Evolutionary conservation across 2,329 filamentous ascomycete genomes (phyloP).

Genomic region (Trichoderma sp.): DNA sequence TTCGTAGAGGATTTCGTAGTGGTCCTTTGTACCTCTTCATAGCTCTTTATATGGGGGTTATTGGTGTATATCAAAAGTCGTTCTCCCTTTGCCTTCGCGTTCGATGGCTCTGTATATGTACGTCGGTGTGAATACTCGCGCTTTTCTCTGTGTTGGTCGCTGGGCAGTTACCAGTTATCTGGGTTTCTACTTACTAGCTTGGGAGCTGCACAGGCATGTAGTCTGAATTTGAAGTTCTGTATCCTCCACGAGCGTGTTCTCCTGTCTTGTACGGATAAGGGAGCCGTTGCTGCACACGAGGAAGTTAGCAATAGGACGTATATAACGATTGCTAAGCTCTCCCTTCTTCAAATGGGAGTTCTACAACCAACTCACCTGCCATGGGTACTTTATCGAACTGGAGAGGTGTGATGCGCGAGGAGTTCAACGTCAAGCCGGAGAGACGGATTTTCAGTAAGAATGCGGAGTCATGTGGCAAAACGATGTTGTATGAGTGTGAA

Average conservation of each 20-base stretch:
- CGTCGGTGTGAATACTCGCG: not conserved
- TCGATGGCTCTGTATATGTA: not conserved
- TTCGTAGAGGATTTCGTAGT: not conserved
- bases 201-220: not conserved
- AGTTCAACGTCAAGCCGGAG: not conserved
- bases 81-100: not conserved
- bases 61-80: not conserved
- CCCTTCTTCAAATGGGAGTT: not conserved
- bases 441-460: not conserved
- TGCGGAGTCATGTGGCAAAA: not conserved
- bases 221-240: not conserved
- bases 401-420: not conserved
- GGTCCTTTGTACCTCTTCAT: no score
- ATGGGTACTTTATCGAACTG: not conserved
- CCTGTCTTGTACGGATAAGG: not conserved
- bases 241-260: not conserved
- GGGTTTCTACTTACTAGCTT: not conserved
- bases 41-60: not conserved
- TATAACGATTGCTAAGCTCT: not conserved
- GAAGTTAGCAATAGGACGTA: not conserved
- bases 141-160: not conserved
- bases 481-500: not conserved
- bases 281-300: no score
- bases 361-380: not conserved
- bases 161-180: not conserved